Conservation (phyloP, 2,329 filamentous ascomycete species). For the Scedosporium minutisporum region DNA sequence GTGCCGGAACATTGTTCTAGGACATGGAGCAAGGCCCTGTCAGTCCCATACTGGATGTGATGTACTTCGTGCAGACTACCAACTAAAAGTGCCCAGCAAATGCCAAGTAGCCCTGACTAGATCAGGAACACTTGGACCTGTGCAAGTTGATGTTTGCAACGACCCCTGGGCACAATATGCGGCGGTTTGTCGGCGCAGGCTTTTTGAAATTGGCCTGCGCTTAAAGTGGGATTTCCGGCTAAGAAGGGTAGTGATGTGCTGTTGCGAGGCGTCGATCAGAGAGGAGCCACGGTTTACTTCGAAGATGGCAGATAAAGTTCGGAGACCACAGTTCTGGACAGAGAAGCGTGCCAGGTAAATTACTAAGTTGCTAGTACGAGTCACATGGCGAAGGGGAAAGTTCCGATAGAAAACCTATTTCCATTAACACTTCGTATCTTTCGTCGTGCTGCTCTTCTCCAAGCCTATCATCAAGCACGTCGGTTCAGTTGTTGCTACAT, state of each 20-base stretch:
- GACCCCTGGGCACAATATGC: background rate
- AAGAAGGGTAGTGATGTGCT: background rate
- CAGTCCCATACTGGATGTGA: too few relatives aligned
- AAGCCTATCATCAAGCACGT: too few relatives aligned
- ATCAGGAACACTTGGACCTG: background rate
- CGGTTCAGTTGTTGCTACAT: background rate
- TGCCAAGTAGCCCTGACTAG: background rate
- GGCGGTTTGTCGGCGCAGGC: background rate
- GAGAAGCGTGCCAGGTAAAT: background rate
- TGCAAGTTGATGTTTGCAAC: background rate
- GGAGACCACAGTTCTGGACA: background rate
- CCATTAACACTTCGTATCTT: too few relatives aligned
- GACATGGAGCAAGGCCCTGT: too few relatives aligned
- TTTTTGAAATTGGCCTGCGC: background rate
- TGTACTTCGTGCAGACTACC: background rate
- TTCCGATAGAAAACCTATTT: background rate
- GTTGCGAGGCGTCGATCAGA: slow-evolving; percentile 1
- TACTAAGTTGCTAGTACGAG: too few relatives aligned
- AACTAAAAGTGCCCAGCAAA: background rate
- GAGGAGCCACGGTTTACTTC: background rate
- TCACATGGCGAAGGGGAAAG: background rate
- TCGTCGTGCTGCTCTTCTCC: too few relatives aligned
- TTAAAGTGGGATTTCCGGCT: background rate
- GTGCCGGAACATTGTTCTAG: too few relatives aligned
- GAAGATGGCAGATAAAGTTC: background rate